phyloP scores from a whole-genome alignment of 441 rosid genomes.

The Corymbia calophylla region DNA sequence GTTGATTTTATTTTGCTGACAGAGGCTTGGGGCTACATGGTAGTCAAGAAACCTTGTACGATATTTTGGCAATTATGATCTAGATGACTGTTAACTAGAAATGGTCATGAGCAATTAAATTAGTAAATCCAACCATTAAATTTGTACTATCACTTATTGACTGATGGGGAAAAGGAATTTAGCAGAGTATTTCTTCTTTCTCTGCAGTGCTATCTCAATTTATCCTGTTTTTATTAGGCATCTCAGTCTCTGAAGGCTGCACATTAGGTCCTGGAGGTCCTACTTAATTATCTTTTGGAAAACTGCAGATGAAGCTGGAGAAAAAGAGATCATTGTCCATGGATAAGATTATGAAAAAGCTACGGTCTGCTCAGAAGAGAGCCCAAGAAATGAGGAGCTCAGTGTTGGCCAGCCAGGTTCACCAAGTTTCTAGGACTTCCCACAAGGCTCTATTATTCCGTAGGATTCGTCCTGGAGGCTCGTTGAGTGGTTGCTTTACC shows the following conservation, averaged over 20 bases:
- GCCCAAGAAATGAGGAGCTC: slow-evolving; percentile 91
- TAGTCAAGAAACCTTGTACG: background rate
- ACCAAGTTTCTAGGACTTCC: slow-evolving; percentile 34
- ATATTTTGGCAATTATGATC: background rate
- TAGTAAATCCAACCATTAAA: background rate
- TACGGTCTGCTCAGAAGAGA: slow-evolving; percentile 78
- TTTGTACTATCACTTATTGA: background rate
- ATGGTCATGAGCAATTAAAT: background rate
- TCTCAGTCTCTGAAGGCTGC: background rate
- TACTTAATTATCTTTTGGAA: background rate
- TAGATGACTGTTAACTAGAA: background rate
- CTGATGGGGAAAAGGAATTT: background rate
- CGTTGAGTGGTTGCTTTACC: slow-evolving; percentile 73
- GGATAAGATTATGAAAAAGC: slow-evolving; percentile 89
- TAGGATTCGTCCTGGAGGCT: slow-evolving; percentile 53
- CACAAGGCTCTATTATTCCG: slow-evolving; percentile 36
- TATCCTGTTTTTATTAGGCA: background rate
- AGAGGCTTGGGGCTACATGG: background rate
- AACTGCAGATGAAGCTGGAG: slow-evolving; percentile 89
- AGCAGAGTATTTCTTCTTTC: background rate
- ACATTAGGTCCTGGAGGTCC: background rate
- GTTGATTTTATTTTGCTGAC: background rate
- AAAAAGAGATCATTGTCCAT: slow-evolving; percentile 85
- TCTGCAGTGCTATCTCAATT: background rate
- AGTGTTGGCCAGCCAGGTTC: slow-evolving; percentile 37